Percentiles rank a stretch among this genome's conserved stretches.
Evolutionary conservation across 495 filamentous ascomycete genomes (phyloP).

Genomic region (Podospora appendiculata): DNA sequence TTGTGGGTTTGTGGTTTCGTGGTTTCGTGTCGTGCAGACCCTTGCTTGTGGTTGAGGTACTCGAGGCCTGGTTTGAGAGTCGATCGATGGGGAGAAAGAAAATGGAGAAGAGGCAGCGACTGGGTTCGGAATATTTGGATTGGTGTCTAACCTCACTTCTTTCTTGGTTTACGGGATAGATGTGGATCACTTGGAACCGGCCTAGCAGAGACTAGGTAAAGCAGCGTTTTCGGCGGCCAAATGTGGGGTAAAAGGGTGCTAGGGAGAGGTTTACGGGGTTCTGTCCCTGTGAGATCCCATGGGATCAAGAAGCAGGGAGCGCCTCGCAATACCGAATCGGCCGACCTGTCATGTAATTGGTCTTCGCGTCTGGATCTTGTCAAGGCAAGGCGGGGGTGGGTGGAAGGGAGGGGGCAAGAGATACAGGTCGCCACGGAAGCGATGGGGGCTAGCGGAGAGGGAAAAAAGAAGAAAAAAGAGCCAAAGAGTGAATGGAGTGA

Average conservation of each 20-base stretch:
- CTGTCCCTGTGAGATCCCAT: not conserved
- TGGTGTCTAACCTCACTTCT: slow-evolving; percentile 6
- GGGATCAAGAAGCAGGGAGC: slow-evolving; percentile 6
- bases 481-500: not conserved
- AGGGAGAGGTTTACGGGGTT: not conserved
- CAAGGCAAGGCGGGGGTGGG: not conserved
- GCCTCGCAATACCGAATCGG: slow-evolving; percentile 6
- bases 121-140: slow-evolving; percentile 15
- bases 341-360: slow-evolving; percentile 1
- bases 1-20: not conserved
- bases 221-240: slow-evolving; percentile 20
- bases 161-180: not conserved
- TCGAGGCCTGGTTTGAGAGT: not conserved
- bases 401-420: not conserved
- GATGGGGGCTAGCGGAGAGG: not conserved
- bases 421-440: not conserved
- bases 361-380: not conserved
- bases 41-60: not conserved
- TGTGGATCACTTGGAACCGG: slow-evolving; percentile 12
- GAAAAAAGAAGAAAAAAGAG: not conserved
- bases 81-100: slow-evolving; percentile 6
- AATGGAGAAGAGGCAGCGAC: slow-evolving; percentile 13
- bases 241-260: slow-evolving; percentile 21
- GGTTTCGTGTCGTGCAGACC: not conserved
- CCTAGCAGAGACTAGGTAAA: slow-evolving; percentile 3